Percentiles rank a stretch among this genome's conserved stretches.
These are phyloP conservation scores for Lumnitzera racemosa DNA, from an alignment of 345 rosid genomes.

Conservation along the genomic window DNA sequence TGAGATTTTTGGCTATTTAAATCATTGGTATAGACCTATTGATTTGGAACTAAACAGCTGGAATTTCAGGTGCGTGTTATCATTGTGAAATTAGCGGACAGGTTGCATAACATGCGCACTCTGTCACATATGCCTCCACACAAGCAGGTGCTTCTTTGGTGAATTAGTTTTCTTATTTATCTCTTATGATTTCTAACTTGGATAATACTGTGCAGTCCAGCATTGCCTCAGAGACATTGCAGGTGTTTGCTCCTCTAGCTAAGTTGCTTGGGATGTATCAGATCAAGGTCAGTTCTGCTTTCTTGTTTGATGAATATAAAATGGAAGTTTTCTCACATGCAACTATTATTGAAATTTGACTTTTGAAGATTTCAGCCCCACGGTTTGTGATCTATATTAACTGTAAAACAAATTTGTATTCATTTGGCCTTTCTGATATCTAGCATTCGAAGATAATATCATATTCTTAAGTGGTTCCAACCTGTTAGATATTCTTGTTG, in stretches of 20 bases:
- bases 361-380: too few relatives aligned
- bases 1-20: slow-evolving; percentile 12
- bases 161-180: slow-evolving; percentile 2
- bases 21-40: background rate
- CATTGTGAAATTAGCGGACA: slow-evolving; percentile 96
- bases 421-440: background rate
- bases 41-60: slow-evolving; percentile 13
- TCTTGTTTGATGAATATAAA: too few relatives aligned
- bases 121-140: slow-evolving; percentile 90
- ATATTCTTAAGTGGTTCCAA: background rate
- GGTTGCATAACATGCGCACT: slow-evolving; percentile 98
- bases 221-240: slow-evolving; percentile 94
- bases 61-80: slow-evolving; percentile 86
- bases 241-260: slow-evolving; percentile 96
- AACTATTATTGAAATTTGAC: too few relatives aligned
- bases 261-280: slow-evolving; percentile 96
- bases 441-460: background rate
- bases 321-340: too few relatives aligned
- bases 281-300: slow-evolving; percentile 56
- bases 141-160: slow-evolving; percentile 65
- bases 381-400: too few relatives aligned
- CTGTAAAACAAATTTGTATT: background rate
- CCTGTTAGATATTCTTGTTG: slow-evolving; percentile 1
- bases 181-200: slow-evolving; percentile 16
- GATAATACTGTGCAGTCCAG: slow-evolving; percentile 57